Evolutionary conservation across 148 eudicot genomes (phyloP).

Genomic region (Chenopodium berlandieri): DNA sequence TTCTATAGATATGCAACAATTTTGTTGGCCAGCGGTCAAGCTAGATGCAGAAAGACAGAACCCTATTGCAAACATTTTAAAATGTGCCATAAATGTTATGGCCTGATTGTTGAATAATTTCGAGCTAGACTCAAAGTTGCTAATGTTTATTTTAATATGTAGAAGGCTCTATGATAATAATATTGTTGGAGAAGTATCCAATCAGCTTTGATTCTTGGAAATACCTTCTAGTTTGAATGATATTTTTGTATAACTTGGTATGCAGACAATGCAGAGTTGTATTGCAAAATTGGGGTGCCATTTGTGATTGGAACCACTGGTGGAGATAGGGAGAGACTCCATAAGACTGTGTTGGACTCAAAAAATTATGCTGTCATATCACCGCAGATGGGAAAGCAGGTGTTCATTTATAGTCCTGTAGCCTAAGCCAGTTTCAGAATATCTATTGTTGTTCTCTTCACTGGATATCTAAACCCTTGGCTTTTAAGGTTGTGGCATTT

Average conservation of each 20-base stretch:
- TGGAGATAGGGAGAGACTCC: constrained; percentile 82
- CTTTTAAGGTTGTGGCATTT: constrained; percentile 84
- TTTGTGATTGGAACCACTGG: constrained; percentile 99
- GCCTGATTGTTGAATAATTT: neutral
- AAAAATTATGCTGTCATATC: constrained; percentile 84
- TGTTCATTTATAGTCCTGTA: constrained; percentile 19
- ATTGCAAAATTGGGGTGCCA: constrained; percentile 91
- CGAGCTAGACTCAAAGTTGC: neutral
- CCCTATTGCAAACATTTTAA: neutral
- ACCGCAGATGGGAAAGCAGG: constrained; percentile 99
- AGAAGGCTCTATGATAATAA: neutral
- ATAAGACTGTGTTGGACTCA: constrained; percentile 69
- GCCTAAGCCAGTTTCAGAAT: neutral
- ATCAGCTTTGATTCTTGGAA: neutral
- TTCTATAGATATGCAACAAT: neutral
- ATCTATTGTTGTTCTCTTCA: neutral
- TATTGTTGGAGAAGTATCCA: neutral
- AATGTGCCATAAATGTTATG: neutral
- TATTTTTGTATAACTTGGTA: neutral
- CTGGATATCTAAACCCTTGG: constrained; percentile 13
- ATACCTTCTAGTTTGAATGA: neutral
- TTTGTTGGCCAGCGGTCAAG: neutral
- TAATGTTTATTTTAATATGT: neutral
- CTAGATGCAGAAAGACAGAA: neutral
- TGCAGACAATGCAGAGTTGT: constrained; percentile 82